A percentile compares a stretch with the other conserved stretches of the same genome.
These are phyloP conservation scores for Epichloe uncinata DNA, from an alignment of 2,329 filamentous ascomycete species.

Conservation along the genomic window DNA sequence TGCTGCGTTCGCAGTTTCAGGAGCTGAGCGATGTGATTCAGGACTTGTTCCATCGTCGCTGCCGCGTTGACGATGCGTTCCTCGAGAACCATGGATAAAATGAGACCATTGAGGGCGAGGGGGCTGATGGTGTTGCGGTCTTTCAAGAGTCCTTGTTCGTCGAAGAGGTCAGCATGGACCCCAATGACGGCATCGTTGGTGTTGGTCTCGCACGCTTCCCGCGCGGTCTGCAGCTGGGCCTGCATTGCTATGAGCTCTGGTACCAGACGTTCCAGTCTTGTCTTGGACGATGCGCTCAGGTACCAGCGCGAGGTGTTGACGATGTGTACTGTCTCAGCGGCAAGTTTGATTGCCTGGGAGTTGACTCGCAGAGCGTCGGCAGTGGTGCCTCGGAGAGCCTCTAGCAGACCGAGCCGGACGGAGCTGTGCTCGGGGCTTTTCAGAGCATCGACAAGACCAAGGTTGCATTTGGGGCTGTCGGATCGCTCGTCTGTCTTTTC, in stretches of 20 bases:
- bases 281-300: slow-evolving; percentile 9
- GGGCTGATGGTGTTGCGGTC: slow-evolving; percentile 11
- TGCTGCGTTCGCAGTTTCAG: slow-evolving; percentile 20
- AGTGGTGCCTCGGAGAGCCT: slow-evolving; percentile 18
- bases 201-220: slow-evolving; percentile 14
- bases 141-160: slow-evolving; percentile 25
- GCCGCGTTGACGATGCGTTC: slow-evolving; percentile 24
- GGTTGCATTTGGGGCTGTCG: slow-evolving; percentile 9
- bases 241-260: slow-evolving; percentile 11
- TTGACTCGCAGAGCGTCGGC: slow-evolving; percentile 13
- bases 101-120: slow-evolving; percentile 24
- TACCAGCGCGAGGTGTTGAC: slow-evolving; percentile 20
- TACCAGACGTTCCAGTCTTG: slow-evolving; percentile 11
- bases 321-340: slow-evolving; percentile 12
- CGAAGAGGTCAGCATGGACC: slow-evolving; percentile 27
- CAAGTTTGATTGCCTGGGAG: slow-evolving; percentile 13
- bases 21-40: slow-evolving; percentile 23
- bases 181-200: slow-evolving; percentile 28
- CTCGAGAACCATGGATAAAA: slow-evolving; percentile 33
- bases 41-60: slow-evolving; percentile 18
- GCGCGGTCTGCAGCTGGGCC: slow-evolving; percentile 14
- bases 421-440: slow-evolving; percentile 22
- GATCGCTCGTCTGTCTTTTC: slow-evolving; percentile 7
- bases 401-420: slow-evolving; percentile 19
- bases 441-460: slow-evolving; percentile 23